These are phyloP conservation scores for Stentor coeruleus DNA, from an alignment of 73 alveolate species.

Conservation along the genomic window DNA sequence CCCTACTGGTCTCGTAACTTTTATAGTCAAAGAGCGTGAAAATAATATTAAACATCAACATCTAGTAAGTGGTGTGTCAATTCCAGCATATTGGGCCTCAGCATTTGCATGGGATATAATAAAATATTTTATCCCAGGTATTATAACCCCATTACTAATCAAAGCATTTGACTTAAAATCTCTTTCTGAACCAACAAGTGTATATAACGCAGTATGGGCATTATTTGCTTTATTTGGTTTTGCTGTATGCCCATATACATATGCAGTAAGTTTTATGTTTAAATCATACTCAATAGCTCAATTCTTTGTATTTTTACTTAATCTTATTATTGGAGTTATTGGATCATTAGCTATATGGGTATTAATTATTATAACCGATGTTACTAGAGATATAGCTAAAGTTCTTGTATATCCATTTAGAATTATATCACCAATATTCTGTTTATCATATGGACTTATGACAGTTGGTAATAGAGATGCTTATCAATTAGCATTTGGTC, in stretches of 20 bases:
- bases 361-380: background rate
- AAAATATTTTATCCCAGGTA: conserved; percentile 73
- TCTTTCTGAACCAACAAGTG: conserved; percentile 31
- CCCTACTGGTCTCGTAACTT: conserved; percentile 84
- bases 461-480: conserved; percentile 13
- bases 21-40: conserved; percentile 91
- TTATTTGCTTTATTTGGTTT: conserved; percentile 65
- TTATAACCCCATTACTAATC: conserved; percentile 53
- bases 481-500: conserved; percentile 3
- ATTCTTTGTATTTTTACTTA: background rate
- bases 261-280: conserved; percentile 60
- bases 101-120: conserved; percentile 80
- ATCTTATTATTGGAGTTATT: conserved; percentile 1
- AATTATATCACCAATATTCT: conserved; percentile 39
- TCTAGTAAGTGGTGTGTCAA: conserved; percentile 77
- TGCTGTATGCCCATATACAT: conserved; percentile 72
- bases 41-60: conserved; percentile 87
- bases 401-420: conserved; percentile 34
- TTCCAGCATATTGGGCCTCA: conserved; percentile 83
- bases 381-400: conserved; percentile 20
- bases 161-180: conserved; percentile 56
- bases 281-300: conserved; percentile 54
- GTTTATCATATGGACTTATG: conserved; percentile 41
- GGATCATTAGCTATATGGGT: background rate
- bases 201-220: conserved; percentile 44